phyloP scores from a whole-genome alignment of 257 asterid species.

The Gentiana straminea region DNA sequence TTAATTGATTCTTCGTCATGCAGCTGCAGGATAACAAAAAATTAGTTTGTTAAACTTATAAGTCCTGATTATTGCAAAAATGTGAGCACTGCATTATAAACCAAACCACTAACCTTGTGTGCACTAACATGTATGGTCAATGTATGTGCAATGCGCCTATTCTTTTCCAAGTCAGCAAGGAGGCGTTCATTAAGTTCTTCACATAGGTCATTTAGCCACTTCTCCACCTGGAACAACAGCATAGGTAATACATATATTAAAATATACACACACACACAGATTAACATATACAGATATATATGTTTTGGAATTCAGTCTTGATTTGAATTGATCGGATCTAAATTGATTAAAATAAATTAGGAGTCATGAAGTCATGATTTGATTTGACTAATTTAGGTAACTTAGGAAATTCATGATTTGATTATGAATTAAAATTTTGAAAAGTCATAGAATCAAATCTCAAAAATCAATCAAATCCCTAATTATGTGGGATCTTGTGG shows the following conservation, averaged over 20 bases:
- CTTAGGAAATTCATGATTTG: too few species aligned
- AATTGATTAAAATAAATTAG: too few species aligned
- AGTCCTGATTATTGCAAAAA: neutral
- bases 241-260: neutral
- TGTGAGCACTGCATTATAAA: neutral
- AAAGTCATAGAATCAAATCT: too few species aligned
- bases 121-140: constrained; percentile 83
- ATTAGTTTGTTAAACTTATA: neutral
- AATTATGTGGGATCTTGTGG: too few species aligned
- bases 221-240: constrained; percentile 50
- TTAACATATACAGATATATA: neutral
- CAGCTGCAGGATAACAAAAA: constrained; percentile 29
- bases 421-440: too few species aligned
- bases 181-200: constrained; percentile 92
- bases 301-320: too few species aligned
- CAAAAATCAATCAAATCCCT: too few species aligned
- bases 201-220: constrained; percentile 80
- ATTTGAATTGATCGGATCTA: too few species aligned
- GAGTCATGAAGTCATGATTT: too few species aligned
- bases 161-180: constrained; percentile 72
- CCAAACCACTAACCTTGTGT: constrained; percentile 49
- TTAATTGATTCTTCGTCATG: constrained; percentile 55
- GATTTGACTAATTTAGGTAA: too few species aligned
- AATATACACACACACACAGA: neutral
- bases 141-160: constrained; percentile 83